A percentile compares a stretch with the other conserved stretches of the same genome.
Conservation (phyloP, 495 filamentous ascomycete genomes). For the Rhizodiscina lignyota region DNA sequence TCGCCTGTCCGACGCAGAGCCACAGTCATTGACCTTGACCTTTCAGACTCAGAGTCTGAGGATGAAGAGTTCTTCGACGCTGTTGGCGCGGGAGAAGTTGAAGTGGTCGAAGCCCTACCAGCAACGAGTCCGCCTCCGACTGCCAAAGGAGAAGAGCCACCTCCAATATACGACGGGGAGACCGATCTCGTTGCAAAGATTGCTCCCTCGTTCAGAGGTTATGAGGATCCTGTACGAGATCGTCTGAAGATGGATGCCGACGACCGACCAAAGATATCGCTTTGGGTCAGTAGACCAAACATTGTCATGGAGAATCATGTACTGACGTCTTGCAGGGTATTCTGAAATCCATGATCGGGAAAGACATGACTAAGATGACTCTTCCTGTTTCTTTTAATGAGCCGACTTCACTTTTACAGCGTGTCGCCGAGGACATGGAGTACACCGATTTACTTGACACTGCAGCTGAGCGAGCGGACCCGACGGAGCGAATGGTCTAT, state of each 20-base stretch:
- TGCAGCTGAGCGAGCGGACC: slow-evolving; percentile 71
- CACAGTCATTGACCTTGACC: slow-evolving; percentile 39
- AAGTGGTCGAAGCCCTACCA: slow-evolving; percentile 43
- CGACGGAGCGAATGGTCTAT: slow-evolving; percentile 87
- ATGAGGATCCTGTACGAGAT: slow-evolving; percentile 68
- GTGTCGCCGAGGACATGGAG: slow-evolving; percentile 94
- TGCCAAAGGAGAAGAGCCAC: slow-evolving; percentile 11
- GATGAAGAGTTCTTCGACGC: slow-evolving; percentile 96
- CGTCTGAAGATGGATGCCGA: slow-evolving; percentile 82
- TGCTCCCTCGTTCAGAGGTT: slow-evolving; percentile 64
- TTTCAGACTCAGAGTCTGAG: slow-evolving; percentile 54
- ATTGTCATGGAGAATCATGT: not conserved
- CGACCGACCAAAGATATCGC: slow-evolving; percentile 78
- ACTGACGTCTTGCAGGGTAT: slow-evolving; percentile 51
- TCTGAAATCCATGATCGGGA: slow-evolving; percentile 98
- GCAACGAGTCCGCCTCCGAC: slow-evolving; percentile 15
- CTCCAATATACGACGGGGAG: slow-evolving; percentile 29
- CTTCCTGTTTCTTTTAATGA: slow-evolving; percentile 97
- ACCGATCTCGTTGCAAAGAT: slow-evolving; percentile 33
- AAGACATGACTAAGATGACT: slow-evolving; percentile 99
- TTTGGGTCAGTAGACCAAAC: slow-evolving; percentile 64
- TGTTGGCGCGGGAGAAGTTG: slow-evolving; percentile 79
- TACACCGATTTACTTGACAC: slow-evolving; percentile 86
- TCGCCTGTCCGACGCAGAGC: slow-evolving; percentile 33
- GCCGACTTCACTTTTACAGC: slow-evolving; percentile 89